Base-by-base conservation (phyloP, 495 filamentous ascomycete species). In the Penicillium lividum region DNA sequence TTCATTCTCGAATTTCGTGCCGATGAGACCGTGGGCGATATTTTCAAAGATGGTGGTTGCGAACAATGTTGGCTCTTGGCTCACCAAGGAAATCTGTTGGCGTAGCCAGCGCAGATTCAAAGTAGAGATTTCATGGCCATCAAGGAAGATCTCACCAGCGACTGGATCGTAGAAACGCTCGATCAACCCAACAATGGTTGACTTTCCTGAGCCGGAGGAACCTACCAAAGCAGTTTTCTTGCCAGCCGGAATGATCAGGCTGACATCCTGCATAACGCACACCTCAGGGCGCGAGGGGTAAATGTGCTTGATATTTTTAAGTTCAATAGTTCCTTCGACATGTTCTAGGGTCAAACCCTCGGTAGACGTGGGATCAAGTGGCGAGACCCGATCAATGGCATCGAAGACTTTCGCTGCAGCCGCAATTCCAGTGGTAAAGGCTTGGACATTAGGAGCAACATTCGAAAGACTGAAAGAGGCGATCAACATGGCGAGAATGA, bases 131-230 rank as follows among this genome's bases (percentile, higher is more conserved):
- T 85, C 72, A 15, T 77, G 68, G 10, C 77, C 82, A 43, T 83
- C 82, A 4, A 89, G 64, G 3, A 69, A 54, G 29, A 89, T 69
- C 7, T 60, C 30, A 13, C 79, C 79, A 3, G 68, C 54, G 4
- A 54, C 65, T 7, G 74, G 63, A 60, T 78, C 72, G 48, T 79
- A 79, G 38, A 86, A 69, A 13, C 85, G 74, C 34, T 77, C 72
- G 2, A 84, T 59, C 15, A 89, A 61, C 4, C 77, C 77, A 0
- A 80, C 78, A 27, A 89, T 72, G 7, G 86, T 89, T 1, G 84
- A 86, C 62, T 91, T 91, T 7, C 87, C 87, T 54, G 81, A 83
- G 1, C 88, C 87, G 11, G 86, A 88, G 11, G 84, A 68, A 6
- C 88, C 88, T 2, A 90, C 83, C 28, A 91, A 77, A 0, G 85